Conservation (phyloP, 805 yeast genomes). For the Starmerella bombi region DNA sequence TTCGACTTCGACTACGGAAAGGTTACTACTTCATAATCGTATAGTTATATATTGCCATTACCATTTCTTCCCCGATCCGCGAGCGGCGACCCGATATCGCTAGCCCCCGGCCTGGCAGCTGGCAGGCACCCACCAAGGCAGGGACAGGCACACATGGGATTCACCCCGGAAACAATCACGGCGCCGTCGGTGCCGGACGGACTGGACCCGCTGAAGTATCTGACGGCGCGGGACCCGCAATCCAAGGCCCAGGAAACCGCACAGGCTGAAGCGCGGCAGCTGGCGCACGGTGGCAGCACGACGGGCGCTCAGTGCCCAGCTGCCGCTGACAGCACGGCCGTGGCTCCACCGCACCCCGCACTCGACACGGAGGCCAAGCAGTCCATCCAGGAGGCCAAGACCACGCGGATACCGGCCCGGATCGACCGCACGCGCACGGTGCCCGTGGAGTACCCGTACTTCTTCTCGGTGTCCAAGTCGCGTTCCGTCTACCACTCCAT, state of each 20-base stretch:
- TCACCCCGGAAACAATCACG: constrained; percentile 10
- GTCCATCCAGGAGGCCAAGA: constrained; percentile 6
- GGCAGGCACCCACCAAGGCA: too few relatives aligned
- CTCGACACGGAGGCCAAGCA: constrained; percentile 7
- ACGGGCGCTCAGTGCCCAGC: constrained; percentile 2
- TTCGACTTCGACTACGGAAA: constrained; percentile 88
- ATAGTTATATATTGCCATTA: not conserved
- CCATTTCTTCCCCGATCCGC: too few relatives aligned
- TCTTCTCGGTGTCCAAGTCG: constrained; percentile 2
- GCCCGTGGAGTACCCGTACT: constrained; percentile 7
- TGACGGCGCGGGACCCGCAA: constrained; percentile 4
- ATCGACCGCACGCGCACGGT: not conserved
- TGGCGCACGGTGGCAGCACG: constrained; percentile 5
- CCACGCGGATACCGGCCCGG: not conserved
- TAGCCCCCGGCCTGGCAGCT: too few relatives aligned
- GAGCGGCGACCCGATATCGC: too few relatives aligned
- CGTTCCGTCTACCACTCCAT: not conserved
- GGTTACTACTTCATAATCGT: constrained; percentile 5
- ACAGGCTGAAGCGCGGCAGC: constrained; percentile 15
- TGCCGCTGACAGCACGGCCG: not conserved
- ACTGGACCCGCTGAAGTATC: constrained; percentile 9
- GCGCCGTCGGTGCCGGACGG: constrained; percentile 16
- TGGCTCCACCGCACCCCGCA: not conserved
- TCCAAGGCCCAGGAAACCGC: constrained; percentile 15
- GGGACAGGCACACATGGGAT: too few relatives aligned